Evolutionary conservation across 2,329 filamentous ascomycete species (phyloP).

Genomic region (Paramyrothecium roridum): DNA sequence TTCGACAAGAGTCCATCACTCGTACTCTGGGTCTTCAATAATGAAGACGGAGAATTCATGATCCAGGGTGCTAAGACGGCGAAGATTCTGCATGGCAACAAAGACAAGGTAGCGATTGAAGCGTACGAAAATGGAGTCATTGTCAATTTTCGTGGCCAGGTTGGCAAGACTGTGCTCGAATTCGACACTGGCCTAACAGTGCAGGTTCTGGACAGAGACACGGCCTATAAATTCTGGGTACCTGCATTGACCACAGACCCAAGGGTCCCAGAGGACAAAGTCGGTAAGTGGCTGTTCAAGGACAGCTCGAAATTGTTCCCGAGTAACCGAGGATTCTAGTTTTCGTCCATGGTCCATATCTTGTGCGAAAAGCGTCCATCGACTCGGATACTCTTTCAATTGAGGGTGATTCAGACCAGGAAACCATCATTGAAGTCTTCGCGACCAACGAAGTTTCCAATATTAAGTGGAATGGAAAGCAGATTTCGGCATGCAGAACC

Average conservation of each 20-base stretch:
- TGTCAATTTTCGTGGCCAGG: conserved; percentile 46
- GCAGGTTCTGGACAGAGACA: conserved; percentile 49
- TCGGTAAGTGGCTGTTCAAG: conserved; percentile 33
- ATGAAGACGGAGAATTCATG: conserved; percentile 52
- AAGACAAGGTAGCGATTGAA: conserved; percentile 35
- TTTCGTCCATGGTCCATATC: conserved; percentile 48
- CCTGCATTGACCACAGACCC: conserved; percentile 47
- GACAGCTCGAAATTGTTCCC: too few species aligned
- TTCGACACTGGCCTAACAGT: conserved; percentile 44
- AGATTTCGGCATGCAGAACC: conserved; percentile 21
- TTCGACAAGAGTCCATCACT: conserved; percentile 45
- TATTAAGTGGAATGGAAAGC: conserved; percentile 50
- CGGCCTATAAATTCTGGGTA: conserved; percentile 56
- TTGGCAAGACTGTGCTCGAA: conserved; percentile 41
- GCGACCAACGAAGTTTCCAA: conserved; percentile 39
- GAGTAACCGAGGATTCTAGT: conserved; percentile 25
- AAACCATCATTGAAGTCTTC: conserved; percentile 41
- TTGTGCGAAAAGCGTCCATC: conserved; percentile 43
- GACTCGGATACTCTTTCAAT: conserved; percentile 33
- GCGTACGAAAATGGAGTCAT: conserved; percentile 32
- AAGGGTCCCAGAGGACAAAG: conserved; percentile 38
- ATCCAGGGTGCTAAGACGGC: conserved; percentile 31
- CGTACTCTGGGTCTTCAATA: conserved; percentile 50
- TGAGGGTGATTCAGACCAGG: conserved; percentile 39
- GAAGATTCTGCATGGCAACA: conserved; percentile 22